Evolutionary conservation across 441 rosid genomes (phyloP).

Genomic region (Gossypium gossypioides): DNA sequence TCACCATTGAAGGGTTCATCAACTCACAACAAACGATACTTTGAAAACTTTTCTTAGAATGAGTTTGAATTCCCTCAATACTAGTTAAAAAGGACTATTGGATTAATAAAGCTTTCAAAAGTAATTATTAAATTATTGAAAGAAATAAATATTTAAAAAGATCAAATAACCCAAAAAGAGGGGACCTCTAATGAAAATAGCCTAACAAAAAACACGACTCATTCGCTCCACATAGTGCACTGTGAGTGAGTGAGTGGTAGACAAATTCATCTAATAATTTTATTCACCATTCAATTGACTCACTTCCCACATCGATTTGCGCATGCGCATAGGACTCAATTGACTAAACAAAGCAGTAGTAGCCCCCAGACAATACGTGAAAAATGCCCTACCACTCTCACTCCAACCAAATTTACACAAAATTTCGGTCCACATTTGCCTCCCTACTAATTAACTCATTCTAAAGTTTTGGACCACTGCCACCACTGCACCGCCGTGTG

Average conservation of each 20-base stretch:
- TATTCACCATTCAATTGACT: constrained; percentile 5
- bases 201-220: not conserved
- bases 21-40: too few species aligned
- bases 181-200: not conserved
- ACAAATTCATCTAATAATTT: not conserved
- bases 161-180: not conserved
- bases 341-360: constrained; percentile 3
- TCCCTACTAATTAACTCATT: not conserved
- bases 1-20: too few species aligned
- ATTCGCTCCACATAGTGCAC: not conserved
- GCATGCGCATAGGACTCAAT: not conserved
- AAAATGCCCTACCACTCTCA: not conserved
- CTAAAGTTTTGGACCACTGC: not conserved
- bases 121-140: too few species aligned
- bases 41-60: too few species aligned
- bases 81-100: too few species aligned
- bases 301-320: constrained; percentile 1
- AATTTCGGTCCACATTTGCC: not conserved
- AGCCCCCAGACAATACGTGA: not conserved
- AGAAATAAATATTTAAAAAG: not conserved
- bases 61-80: too few species aligned
- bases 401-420: not conserved
- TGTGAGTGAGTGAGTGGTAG: not conserved
- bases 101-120: too few species aligned
- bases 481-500: constrained; percentile 8